A percentile compares a stretch with the other conserved stretches of the same genome.
These are phyloP conservation scores for Xylogone sp. DNA, from an alignment of 2,329 filamentous ascomycete genomes.

Conservation along the genomic window DNA sequence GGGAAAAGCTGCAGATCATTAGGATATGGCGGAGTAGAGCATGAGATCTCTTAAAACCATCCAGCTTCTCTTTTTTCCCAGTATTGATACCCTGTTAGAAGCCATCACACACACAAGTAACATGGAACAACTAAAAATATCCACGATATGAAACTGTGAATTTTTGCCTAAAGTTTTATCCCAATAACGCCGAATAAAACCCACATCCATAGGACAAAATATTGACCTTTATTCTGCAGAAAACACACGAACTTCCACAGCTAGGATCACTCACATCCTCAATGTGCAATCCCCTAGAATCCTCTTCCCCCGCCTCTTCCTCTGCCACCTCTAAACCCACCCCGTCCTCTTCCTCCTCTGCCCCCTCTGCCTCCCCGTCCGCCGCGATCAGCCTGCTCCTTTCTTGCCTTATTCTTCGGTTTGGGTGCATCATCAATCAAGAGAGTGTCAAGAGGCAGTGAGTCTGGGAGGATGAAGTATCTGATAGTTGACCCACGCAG, in stretches of 20 bases:
- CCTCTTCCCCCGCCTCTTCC: constrained; percentile 44
- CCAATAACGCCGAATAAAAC: constrained; percentile 16
- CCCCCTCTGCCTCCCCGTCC: constrained; percentile 44
- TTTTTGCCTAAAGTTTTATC: constrained; percentile 17
- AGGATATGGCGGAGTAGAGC: constrained; percentile 64
- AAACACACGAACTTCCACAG: neutral
- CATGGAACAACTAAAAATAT: too few species aligned
- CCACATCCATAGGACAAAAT: constrained; percentile 1
- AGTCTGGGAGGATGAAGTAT: constrained; percentile 95
- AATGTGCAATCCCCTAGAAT: constrained; percentile 21
- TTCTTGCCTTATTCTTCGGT: constrained; percentile 99
- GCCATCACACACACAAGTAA: too few species aligned
- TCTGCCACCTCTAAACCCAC: constrained; percentile 44
- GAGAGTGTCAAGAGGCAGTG: constrained; percentile 88
- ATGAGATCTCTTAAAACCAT: neutral
- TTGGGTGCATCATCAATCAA: constrained; percentile 96
- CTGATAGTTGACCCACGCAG: constrained; percentile 93
- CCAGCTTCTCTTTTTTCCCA: too few species aligned
- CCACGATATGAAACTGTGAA: constrained; percentile 10
- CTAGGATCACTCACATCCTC: neutral
- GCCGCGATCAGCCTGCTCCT: constrained; percentile 68
- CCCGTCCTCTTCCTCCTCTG: constrained; percentile 40
- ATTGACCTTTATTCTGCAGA: neutral
- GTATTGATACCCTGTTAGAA: neutral
- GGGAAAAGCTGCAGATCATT: constrained; percentile 90